Base-by-base conservation (phyloP, 495 filamentous ascomycete species). In the Glonium stellatum region DNA sequence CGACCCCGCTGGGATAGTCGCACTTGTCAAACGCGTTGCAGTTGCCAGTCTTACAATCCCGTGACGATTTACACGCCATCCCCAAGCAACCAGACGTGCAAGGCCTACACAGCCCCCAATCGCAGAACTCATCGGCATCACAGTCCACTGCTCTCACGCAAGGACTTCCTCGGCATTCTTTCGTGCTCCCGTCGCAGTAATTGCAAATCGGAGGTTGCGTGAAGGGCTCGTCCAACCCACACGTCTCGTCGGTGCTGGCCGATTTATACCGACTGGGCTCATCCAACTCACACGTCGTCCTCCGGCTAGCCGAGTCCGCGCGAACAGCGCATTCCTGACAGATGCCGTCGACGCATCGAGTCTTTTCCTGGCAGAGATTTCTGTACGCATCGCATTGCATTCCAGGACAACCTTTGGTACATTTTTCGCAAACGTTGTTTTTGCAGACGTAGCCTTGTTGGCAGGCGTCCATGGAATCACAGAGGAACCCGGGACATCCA, bases 41-140 rank as follows among this genome's bases (percentile, higher is more conserved):
- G 36, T 59, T 61, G 4, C 60, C 64, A 5, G 64, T 67, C 39
- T 60, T 61, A 46, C 64, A 63, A 18, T 61, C 58, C 25, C 58
- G 64, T 19, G 52, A 52, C 21, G 22, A 51, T 37, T 57, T 54
- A 54, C 65, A 67, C 9, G 27, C 42, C 25, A 46, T 54, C 13
- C 65, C 65, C 18, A 67, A 48, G 48, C 65, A 67, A 1, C 57
- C 61, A 22, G 22, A 50, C 15, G 46, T 47, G 46, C 65, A 67
- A 4, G 57, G 12, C 51, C 55, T 64, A 44, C 65, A 67, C 19
- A 55, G 19, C 5, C 61, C 57, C 61, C 61, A 64, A 50, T 54
- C 52, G 39, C 65, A 67, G 54, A 44, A 63, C 47, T 64, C 61
- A 46, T 67, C 49, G 0, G 48, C 60, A 21, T 53, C 27, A 36